Percentiles rank a stretch among this genome's conserved stretches.
Conservation (phyloP, 2,329 filamentous ascomycete species). For the Nemania abortiva region DNA sequence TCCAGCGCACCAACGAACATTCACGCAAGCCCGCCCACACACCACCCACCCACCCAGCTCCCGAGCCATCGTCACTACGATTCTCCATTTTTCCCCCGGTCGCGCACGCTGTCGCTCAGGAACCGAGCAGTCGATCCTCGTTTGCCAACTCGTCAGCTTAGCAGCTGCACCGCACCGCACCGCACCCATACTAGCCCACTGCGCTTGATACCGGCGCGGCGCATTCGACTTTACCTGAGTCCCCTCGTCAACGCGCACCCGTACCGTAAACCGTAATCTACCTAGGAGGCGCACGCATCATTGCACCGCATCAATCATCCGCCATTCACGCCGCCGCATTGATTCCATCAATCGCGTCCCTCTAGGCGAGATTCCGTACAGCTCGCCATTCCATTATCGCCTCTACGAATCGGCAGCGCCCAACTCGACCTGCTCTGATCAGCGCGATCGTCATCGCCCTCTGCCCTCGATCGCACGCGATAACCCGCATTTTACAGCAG, state of each 20-base stretch:
- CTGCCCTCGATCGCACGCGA: slow-evolving; percentile 31
- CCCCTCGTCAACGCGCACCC: slow-evolving; percentile 29
- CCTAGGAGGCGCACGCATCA: slow-evolving; percentile 22
- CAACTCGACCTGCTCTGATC: slow-evolving; percentile 43
- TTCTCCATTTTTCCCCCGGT: slow-evolving; percentile 49
- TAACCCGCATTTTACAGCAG: slow-evolving; percentile 33
- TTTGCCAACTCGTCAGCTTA: slow-evolving; percentile 35
- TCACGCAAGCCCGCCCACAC: slow-evolving; percentile 30
- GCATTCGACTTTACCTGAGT: slow-evolving; percentile 23
- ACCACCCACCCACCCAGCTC: slow-evolving; percentile 20
- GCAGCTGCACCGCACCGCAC: slow-evolving; percentile 33
- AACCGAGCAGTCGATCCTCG: slow-evolving; percentile 43
- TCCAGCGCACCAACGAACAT: slow-evolving; percentile 26
- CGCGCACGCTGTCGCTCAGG: slow-evolving; percentile 47
- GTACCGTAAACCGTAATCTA: slow-evolving; percentile 9
- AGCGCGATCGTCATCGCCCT: slow-evolving; percentile 48
- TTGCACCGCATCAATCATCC: slow-evolving; percentile 34
- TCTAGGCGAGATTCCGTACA: slow-evolving; percentile 4
- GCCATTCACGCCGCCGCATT: slow-evolving; percentile 26
- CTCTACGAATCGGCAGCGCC: slow-evolving; percentile 40
- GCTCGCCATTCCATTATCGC: slow-evolving; percentile 30
- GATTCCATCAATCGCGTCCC: slow-evolving; percentile 27
- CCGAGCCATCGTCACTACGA: slow-evolving; percentile 41
- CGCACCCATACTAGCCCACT: neutral
- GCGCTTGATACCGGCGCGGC: slow-evolving; percentile 24